These are phyloP conservation scores for Penicillium paneum DNA, from an alignment of 2,329 filamentous ascomycete genomes.

Conservation along the genomic window DNA sequence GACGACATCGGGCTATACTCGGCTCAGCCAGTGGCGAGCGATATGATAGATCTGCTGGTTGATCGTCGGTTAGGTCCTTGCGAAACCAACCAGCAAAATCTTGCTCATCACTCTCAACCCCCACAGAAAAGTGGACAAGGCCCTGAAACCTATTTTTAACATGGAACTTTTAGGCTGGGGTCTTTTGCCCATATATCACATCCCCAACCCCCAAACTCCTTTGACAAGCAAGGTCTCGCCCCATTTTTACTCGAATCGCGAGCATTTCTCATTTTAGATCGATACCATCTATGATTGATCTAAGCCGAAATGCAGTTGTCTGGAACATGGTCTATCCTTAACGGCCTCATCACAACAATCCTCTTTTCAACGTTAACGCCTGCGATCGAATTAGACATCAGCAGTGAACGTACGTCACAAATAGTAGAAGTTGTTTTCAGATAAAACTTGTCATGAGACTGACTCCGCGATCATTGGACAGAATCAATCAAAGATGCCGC, in stretches of 20 bases:
- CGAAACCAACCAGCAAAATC: constrained; percentile 2
- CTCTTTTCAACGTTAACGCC: constrained; percentile 5
- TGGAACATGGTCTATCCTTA: constrained; percentile 8
- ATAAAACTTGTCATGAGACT: not conserved
- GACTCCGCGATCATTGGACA: constrained; percentile 8
- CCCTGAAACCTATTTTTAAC: constrained; percentile 11
- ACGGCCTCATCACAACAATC: constrained; percentile 4
- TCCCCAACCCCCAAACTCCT: constrained; percentile 1
- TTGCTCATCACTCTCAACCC: constrained; percentile 2
- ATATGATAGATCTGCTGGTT: constrained; percentile 3
- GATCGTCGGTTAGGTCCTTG: constrained; percentile 3
- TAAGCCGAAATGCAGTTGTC: constrained; percentile 6
- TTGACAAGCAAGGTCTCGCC: constrained; percentile 3
- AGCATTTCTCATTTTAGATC: not conserved
- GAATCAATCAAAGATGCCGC: constrained; percentile 48
- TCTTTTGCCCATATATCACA: constrained; percentile 2
- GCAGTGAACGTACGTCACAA: constrained; percentile 18
- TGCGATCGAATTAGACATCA: constrained; percentile 24
- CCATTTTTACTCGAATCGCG: not conserved
- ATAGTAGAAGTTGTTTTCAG: not conserved
- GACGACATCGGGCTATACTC: not conserved
- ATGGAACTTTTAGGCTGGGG: not conserved
- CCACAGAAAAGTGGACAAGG: constrained; percentile 8
- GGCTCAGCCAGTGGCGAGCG: not conserved
- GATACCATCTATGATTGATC: constrained; percentile 7